Conservation (phyloP, 2,329 filamentous ascomycete species). For the Trichoderma semiorbis region DNA sequence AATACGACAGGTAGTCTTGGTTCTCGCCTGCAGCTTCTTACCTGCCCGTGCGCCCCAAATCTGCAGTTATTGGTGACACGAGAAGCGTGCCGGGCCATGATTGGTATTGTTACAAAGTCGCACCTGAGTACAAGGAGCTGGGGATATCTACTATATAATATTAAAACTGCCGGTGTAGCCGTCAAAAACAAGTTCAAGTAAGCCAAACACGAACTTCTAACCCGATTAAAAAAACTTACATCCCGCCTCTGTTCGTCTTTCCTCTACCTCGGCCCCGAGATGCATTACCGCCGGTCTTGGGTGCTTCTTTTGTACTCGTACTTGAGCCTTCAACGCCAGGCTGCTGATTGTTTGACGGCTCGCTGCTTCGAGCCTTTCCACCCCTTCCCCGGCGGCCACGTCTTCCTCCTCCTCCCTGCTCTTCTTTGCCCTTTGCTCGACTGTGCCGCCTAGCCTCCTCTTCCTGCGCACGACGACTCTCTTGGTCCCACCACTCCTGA, state of each 20-base stretch:
- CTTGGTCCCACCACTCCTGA: conserved; percentile 93
- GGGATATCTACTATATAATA: not conserved
- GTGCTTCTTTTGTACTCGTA: conserved; percentile 15
- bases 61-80: not conserved
- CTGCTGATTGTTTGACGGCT: conserved; percentile 21
- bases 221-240: not conserved
- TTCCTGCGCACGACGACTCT: conserved; percentile 68
- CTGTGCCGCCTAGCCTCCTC: conserved; percentile 48
- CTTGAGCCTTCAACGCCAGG: conserved; percentile 19
- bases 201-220: not conserved
- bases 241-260: conserved; percentile 7
- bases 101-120: not conserved
- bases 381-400: conserved; percentile 29
- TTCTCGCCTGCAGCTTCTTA: not conserved
- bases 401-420: conserved; percentile 29
- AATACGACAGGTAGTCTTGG: not conserved
- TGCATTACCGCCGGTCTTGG: conserved; percentile 3
- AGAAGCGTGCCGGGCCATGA: not conserved
- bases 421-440: conserved; percentile 40
- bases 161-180: not conserved
- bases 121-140: not conserved
- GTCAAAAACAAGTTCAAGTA: not conserved
- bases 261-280: conserved; percentile 18
- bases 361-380: conserved; percentile 27
- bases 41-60: not conserved